A percentile compares a stretch with the other conserved stretches of the same genome.
Evolutionary conservation across 768 basidiomycete genomes (phyloP).

Genomic region (Podaxis pistillaris): DNA sequence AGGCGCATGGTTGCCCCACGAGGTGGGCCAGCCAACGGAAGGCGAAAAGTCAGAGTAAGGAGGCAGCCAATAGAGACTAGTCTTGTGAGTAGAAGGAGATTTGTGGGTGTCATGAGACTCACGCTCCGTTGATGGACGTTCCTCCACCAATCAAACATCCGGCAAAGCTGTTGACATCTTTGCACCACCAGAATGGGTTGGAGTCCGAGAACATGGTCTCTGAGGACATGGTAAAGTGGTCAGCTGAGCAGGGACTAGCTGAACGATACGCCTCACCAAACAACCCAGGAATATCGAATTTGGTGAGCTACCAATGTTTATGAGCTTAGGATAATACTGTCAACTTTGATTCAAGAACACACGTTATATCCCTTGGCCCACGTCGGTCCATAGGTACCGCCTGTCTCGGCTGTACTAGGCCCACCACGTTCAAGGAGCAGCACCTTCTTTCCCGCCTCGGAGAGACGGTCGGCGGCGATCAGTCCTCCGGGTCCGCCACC

Average conservation of each 20-base stretch:
- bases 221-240: constrained; percentile 13
- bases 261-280: constrained; percentile 33
- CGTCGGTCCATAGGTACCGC: constrained; percentile 53
- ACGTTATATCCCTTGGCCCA: constrained; percentile 31
- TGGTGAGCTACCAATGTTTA: constrained; percentile 32
- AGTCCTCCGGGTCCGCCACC: constrained; percentile 61
- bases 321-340: background rate
- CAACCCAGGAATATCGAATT: constrained; percentile 63
- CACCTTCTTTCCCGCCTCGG: constrained; percentile 62
- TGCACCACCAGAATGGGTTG: constrained; percentile 65
- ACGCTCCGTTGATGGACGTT: constrained; percentile 59
- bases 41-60: constrained; percentile 48
- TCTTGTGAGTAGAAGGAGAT: background rate
- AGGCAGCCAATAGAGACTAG: constrained; percentile 52
- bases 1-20: constrained; percentile 47
- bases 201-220: constrained; percentile 63
- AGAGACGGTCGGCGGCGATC: constrained; percentile 56
- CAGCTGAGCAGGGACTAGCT: background rate
- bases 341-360: background rate
- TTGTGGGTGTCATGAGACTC: background rate
- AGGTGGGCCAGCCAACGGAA: constrained; percentile 49
- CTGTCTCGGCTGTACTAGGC: constrained; percentile 58
- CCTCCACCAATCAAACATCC: constrained; percentile 68
- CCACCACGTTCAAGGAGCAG: constrained; percentile 63
- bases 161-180: constrained; percentile 61